Percentiles rank a stretch among this genome's conserved stretches.
phyloP scores from a whole-genome alignment of 2,329 filamentous ascomycete genomes.

The Pseudocercospora macadamiae region DNA sequence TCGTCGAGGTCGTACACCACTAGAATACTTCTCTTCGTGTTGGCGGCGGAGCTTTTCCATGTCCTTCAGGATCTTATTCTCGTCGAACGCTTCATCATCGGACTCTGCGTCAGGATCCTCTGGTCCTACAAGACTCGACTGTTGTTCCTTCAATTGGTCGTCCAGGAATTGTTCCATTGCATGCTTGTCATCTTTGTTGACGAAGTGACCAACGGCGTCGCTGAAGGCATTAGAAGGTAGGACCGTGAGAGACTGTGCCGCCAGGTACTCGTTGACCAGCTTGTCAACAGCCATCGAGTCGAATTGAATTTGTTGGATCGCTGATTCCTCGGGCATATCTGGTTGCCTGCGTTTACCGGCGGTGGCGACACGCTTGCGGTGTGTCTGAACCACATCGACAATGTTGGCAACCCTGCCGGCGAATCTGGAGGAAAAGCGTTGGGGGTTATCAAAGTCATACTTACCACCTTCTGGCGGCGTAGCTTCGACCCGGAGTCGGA shows the following conservation, averaged over 20 bases:
- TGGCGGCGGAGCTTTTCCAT: slow-evolving; percentile 56
- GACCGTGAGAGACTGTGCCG: slow-evolving; percentile 86
- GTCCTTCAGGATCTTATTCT: slow-evolving; percentile 67
- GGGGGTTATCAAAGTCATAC: slow-evolving; percentile 92
- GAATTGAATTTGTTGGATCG: slow-evolving; percentile 50
- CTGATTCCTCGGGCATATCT: slow-evolving; percentile 65
- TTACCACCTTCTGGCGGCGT: slow-evolving; percentile 80
- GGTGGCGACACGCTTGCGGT: slow-evolving; percentile 76
- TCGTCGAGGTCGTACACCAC: slow-evolving; percentile 61
- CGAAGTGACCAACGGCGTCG: slow-evolving; percentile 89
- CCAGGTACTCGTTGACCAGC: slow-evolving; percentile 84
- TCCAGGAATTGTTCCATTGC: slow-evolving; percentile 66
- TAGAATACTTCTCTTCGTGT: slow-evolving; percentile 72
- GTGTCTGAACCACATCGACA: slow-evolving; percentile 91
- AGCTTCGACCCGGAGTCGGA: slow-evolving; percentile 89
- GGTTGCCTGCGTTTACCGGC: slow-evolving; percentile 53
- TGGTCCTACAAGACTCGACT: slow-evolving; percentile 53
- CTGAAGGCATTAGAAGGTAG: slow-evolving; percentile 90
- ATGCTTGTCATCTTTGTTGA: slow-evolving; percentile 93
- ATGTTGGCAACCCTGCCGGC: slow-evolving; percentile 88
- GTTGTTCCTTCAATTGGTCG: slow-evolving; percentile 47
- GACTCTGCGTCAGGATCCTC: slow-evolving; percentile 74
- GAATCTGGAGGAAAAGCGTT: slow-evolving; percentile 93
- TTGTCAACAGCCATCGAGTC: slow-evolving; percentile 86
- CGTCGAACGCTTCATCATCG: slow-evolving; percentile 55